Conservation (phyloP, 257 asterid species). For the Nicotiana paniculata region DNA sequence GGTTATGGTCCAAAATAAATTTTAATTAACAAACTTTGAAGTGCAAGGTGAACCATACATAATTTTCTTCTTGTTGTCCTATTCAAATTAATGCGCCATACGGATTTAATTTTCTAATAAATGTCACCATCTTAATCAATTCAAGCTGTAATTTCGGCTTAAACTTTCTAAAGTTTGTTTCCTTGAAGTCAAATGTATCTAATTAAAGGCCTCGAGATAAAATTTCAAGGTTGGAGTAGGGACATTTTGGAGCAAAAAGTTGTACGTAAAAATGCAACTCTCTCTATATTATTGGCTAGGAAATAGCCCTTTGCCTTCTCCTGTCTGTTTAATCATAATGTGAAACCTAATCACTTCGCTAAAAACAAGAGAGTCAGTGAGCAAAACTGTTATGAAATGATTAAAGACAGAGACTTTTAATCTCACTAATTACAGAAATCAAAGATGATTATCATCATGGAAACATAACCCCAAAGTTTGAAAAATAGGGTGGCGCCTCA, state of each 20-base stretch:
- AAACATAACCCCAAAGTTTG: constrained; percentile 19
- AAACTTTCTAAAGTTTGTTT: not conserved
- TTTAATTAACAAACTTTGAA: not conserved
- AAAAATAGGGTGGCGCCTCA: constrained; percentile 12
- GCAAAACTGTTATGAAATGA: not conserved
- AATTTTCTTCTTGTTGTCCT: not conserved
- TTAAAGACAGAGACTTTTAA: not conserved
- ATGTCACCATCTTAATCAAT: not conserved
- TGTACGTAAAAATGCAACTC: not conserved
- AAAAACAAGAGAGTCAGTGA: not conserved
- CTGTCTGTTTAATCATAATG: not conserved
- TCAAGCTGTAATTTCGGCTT: not conserved
- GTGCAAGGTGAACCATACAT: not conserved
- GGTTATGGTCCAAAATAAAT: not conserved
- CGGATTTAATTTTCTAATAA: not conserved
- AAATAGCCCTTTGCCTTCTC: not conserved
- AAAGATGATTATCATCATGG: constrained; percentile 7
- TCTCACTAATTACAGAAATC: not conserved
- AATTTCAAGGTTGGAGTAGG: not conserved
- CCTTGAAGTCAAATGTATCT: not conserved
- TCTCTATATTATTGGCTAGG: not conserved
- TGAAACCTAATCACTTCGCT: not conserved
- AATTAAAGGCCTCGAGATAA: not conserved
- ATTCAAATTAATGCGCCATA: not conserved
- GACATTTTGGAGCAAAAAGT: not conserved